Evolutionary conservation across 148 eudicot genomes (phyloP).

Genomic region (Nyssa sinensis): DNA sequence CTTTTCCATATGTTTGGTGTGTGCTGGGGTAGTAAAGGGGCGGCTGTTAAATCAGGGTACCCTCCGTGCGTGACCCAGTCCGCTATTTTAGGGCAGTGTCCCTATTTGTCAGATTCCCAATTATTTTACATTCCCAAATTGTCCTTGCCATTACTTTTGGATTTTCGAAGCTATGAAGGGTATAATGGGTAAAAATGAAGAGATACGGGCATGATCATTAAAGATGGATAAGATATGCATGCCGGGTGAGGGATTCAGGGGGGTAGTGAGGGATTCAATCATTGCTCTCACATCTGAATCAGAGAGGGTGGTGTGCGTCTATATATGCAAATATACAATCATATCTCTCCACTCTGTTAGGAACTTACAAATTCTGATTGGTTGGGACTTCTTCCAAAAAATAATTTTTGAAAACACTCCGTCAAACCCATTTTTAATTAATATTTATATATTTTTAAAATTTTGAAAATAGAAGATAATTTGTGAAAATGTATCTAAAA

Average conservation of each 20-base stretch:
- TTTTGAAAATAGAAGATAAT: neutral
- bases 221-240: slow-evolving; percentile 41
- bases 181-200: slow-evolving; percentile 15
- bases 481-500: neutral
- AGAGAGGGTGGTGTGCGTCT: neutral
- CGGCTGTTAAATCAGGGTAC: slow-evolving; percentile 25
- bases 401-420: slow-evolving; percentile 32
- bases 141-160: neutral
- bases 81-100: slow-evolving; percentile 40
- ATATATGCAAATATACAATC: neutral
- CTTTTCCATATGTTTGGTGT: neutral
- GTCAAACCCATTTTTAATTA: neutral
- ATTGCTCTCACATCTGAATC: slow-evolving; percentile 28
- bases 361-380: neutral
- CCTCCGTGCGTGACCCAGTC: slow-evolving; percentile 27
- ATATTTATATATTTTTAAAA: neutral
- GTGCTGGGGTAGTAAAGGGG: neutral
- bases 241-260: slow-evolving; percentile 18
- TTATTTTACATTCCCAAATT: slow-evolving; percentile 7
- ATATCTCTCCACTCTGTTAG: neutral
- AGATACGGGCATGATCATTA: slow-evolving; percentile 22
- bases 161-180: neutral
- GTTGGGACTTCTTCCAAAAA: no score
- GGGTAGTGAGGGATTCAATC: no score
- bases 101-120: slow-evolving; percentile 15